Conservation (phyloP, 805 yeast genomes). For the Myxozyma sirexii region DNA sequence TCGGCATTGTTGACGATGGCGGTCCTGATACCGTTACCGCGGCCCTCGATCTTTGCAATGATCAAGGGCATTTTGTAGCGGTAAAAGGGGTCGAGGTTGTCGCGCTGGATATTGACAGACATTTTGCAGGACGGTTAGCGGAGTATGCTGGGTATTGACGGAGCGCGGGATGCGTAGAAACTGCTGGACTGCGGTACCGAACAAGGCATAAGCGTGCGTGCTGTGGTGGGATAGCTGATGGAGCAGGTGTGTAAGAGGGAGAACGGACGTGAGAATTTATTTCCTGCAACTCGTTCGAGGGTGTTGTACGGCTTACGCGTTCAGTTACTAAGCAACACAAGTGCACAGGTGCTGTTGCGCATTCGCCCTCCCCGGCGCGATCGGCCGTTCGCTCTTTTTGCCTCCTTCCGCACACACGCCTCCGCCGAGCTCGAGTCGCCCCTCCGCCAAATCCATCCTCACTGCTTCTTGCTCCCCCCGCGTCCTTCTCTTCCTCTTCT, state of each 20-base stretch:
- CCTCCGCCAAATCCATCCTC: neutral
- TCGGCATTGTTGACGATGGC: constrained; percentile 87
- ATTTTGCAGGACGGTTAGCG: constrained; percentile 8
- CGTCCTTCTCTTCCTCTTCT: neutral
- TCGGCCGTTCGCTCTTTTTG: neutral
- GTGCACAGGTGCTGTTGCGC: neutral
- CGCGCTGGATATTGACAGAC: constrained; percentile 76
- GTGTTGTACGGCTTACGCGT: neutral
- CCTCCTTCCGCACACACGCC: neutral
- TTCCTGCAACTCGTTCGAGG: neutral
- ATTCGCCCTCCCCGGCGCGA: neutral
- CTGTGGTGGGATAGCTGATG: neutral
- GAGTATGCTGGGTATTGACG: constrained; percentile 12
- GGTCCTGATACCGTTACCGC: constrained; percentile 99
- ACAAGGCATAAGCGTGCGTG: constrained; percentile 25
- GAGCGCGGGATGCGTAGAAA: constrained; percentile 24
- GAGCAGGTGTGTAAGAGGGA: neutral
- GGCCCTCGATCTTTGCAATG: constrained; percentile 95
- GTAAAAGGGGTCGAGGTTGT: constrained; percentile 96
- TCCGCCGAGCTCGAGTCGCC: neutral
- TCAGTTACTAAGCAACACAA: neutral
- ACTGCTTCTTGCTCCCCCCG: neutral
- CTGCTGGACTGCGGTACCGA: constrained; percentile 3
- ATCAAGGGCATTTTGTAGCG: constrained; percentile 99
- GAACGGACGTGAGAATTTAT: constrained; percentile 1